Conservation (phyloP, 768 basidiomycete genomes). For the Mycena indigotica region DNA sequence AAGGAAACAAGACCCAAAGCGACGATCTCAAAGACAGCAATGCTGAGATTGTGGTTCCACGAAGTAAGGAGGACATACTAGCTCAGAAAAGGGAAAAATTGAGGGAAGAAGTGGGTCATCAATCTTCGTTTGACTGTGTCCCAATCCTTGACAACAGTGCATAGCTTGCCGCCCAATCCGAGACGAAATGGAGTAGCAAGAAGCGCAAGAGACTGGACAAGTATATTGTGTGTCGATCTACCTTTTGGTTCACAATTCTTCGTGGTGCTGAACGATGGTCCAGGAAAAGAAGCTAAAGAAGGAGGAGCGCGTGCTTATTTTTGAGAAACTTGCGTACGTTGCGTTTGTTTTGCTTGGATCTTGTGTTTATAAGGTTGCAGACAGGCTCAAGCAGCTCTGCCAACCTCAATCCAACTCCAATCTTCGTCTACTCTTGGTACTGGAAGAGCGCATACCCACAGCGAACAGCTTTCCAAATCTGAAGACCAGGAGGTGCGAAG, state of each 20-base stretch:
- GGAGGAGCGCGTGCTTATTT: slow-evolving; percentile 75
- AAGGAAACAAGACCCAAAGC: slow-evolving; percentile 33
- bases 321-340: slow-evolving; percentile 81
- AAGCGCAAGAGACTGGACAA: slow-evolving; percentile 90
- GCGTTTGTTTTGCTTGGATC: not conserved
- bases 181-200: slow-evolving; percentile 77
- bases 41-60: slow-evolving; percentile 58
- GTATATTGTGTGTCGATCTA: slow-evolving; percentile 69
- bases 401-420: slow-evolving; percentile 60
- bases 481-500: slow-evolving; percentile 64
- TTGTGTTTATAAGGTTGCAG: slow-evolving; percentile 44
- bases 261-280: slow-evolving; percentile 4
- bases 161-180: slow-evolving; percentile 53
- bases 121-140: not conserved
- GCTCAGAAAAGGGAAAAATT: slow-evolving; percentile 60
- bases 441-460: slow-evolving; percentile 61
- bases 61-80: slow-evolving; percentile 63
- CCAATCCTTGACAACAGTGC: slow-evolving; percentile 11
- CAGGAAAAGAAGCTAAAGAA: slow-evolving; percentile 93
- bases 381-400: slow-evolving; percentile 72
- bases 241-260: not conserved
- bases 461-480: slow-evolving; percentile 55
- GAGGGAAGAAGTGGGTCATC: slow-evolving; percentile 56
- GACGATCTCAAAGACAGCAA: slow-evolving; percentile 51
- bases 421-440: slow-evolving; percentile 86